Base-by-base conservation (phyloP, 805 yeast species). In the Saccharomyces eubayanus region DNA sequence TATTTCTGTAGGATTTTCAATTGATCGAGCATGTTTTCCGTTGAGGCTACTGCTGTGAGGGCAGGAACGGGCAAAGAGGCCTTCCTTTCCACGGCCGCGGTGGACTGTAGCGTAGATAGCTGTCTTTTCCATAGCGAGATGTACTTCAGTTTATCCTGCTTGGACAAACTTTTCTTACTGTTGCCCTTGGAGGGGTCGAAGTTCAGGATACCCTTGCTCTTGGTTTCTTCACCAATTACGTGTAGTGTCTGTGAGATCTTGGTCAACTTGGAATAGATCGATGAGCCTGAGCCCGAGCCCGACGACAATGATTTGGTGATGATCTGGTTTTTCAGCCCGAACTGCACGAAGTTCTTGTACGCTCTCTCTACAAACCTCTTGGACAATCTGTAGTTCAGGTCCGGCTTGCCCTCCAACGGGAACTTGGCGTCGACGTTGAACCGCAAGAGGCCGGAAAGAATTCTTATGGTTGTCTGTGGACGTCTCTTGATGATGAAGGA, bases 331-430 rank as follows among this genome's bases (percentile, higher is more conserved):
- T 67, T 71, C 12, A 72, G 72, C 70, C 72, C 73, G 53, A 68
- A 74, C 55, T 74, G 74, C 30, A 73, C 68, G 46, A 73, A 70
- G 59, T 73, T 72, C 64, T 75, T 79, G 60, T 84, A 67, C 24
- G 79, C 70, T 52, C 89, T 77, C 64, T 85, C 90, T 16, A 81
- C 77, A 62, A 82, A 85, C 61, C 86, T 78, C 59, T 76, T 79
- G 5, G 81, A 72, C 50, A 85, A 67, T 63, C 85, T 85, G 62
- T 70, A 73, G 28, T 73, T 69, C 36, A 74, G 55, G 9, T 69
- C 65, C 2, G 67, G 60, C n/a, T 68, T 72, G 20, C 66, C 64
- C 47, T 77, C 77, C 48, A 68, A 72, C 55, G 73, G 78, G 43
- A 83, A 81, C 60, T 79, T 82, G 41, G 75, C 69, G 67, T 83